Conservation (phyloP, 2,329 filamentous ascomycete genomes). For the Pseudogymnoascus sp. region DNA sequence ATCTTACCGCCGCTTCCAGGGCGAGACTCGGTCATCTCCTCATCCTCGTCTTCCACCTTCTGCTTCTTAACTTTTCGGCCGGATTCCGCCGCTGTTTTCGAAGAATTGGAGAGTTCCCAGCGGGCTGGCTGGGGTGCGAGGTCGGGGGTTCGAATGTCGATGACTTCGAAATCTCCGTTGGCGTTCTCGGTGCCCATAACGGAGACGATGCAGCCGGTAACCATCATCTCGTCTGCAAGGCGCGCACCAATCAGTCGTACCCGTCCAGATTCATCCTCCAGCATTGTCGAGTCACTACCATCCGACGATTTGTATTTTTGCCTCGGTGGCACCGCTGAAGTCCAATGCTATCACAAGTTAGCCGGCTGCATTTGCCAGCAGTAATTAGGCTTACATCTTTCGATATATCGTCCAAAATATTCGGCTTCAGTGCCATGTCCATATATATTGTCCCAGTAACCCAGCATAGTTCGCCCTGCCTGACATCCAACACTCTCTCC, state of each 20-base stretch:
- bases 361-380: neutral
- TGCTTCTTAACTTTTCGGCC: conserved; percentile 27
- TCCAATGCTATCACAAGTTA: conserved; percentile 59
- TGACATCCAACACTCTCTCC: conserved; percentile 86
- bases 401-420: conserved; percentile 87
- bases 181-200: conserved; percentile 89
- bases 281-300: conserved; percentile 60
- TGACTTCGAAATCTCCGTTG: conserved; percentile 84
- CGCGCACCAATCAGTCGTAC: conserved; percentile 66
- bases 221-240: conserved; percentile 61
- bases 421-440: conserved; percentile 93
- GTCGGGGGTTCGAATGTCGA: conserved; percentile 84
- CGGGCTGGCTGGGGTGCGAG: conserved; percentile 72
- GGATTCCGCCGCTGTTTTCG: conserved; percentile 27
- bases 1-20: conserved; percentile 45
- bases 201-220: conserved; percentile 90
- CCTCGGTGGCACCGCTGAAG: conserved; percentile 68
- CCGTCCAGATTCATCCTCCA: conserved; percentile 93
- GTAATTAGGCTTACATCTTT: conserved; percentile 59
- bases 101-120: conserved; percentile 58
- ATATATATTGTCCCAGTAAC: conserved; percentile 92
- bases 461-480: conserved; percentile 94
- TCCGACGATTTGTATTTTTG: conserved; percentile 64
- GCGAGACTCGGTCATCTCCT: conserved; percentile 48
- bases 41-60: conserved; percentile 38